Base-by-base conservation (phyloP, 768 basidiomycete genomes). In the Pholiota conissans region DNA sequence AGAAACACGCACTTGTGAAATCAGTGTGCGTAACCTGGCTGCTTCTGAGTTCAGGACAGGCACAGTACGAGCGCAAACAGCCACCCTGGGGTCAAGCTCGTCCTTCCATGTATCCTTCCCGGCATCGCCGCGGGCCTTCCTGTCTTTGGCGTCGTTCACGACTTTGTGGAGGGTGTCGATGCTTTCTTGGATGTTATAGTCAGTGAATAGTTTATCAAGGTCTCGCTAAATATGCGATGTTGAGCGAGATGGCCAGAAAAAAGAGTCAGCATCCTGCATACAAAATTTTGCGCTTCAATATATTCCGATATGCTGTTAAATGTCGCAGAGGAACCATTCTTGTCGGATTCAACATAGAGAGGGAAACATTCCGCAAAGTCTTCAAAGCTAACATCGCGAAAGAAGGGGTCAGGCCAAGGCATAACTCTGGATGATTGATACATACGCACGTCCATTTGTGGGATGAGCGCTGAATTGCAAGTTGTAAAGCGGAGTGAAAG, bases 101-200 rank as follows among this genome's bases (percentile, higher is more conserved):
- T 84, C 82, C 57, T 73, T 81, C 90, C 90, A 93, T 0, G 80
- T 64, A 66, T 91, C 87, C 13, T 77, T 80, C 0, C 76, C 75
- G 11, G 69, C 61, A 39, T 76, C 78, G 6, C 78, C 77, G 46
- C 76, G 74, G 32, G 77, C 78, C 52, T 85, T 83, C 22, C 80
- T 73, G 18, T 79, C 80, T 65, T 67, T 85, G 61, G 89, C 90
- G 29, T 90, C 89, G 10, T 77, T 83, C 1, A 92, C 84, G 13
- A 90, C 81, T 10, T 77, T 76, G 59, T 92, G 89, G 11, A 93
- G 76, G 3, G 77, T 77, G 67, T 93, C 90, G 29, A 92, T 80
- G 61, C 83, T 87, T 45, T 86, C 84, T 61, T 83, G 82, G 1
- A 89, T 84, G 50, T 82, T 77, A 64, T 88, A 86, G 54, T 87